Evolutionary conservation across 768 basidiomycete genomes (phyloP).

Genomic region (Suillus subluteus): DNA sequence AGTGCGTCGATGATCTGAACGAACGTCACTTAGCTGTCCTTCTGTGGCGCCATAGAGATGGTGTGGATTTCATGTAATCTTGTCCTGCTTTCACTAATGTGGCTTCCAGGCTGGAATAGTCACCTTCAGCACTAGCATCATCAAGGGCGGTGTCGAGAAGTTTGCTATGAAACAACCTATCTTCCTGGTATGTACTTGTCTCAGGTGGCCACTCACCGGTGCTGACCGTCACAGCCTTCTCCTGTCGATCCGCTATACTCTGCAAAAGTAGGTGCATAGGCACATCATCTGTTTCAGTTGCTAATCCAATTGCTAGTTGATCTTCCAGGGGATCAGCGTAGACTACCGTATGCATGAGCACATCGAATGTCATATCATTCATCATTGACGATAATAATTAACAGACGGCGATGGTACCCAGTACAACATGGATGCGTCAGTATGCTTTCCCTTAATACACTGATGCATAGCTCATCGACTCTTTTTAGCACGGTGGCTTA

Average conservation of each 20-base stretch:
- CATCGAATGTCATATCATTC: neutral
- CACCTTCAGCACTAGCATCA: slow-evolving; percentile 71
- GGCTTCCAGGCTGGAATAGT: slow-evolving; percentile 62
- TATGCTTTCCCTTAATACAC: neutral
- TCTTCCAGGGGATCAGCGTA: slow-evolving; percentile 78
- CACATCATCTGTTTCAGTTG: neutral
- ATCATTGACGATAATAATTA: slow-evolving; percentile 3
- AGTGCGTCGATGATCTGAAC: neutral
- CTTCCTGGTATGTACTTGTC: slow-evolving; percentile 54
- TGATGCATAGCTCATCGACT: neutral
- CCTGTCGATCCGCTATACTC: slow-evolving; percentile 78
- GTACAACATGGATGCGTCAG: slow-evolving; percentile 78
- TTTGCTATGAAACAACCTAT: slow-evolving; percentile 76
- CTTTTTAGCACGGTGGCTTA: slow-evolving; percentile 67
- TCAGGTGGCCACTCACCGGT: neutral
- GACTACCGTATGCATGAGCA: slow-evolving; percentile 55
- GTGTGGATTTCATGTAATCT: slow-evolving; percentile 27
- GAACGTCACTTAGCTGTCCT: slow-evolving; percentile 51
- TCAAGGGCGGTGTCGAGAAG: slow-evolving; percentile 75
- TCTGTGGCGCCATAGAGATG: slow-evolving; percentile 83
- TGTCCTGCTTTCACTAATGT: neutral
- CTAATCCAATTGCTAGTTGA: slow-evolving; percentile 43
- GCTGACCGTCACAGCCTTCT: slow-evolving; percentile 53
- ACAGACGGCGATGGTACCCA: slow-evolving; percentile 74
- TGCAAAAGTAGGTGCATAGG: slow-evolving; percentile 48